phyloP scores from a whole-genome alignment of 805 yeast genomes.

The Candida railenensis region DNA sequence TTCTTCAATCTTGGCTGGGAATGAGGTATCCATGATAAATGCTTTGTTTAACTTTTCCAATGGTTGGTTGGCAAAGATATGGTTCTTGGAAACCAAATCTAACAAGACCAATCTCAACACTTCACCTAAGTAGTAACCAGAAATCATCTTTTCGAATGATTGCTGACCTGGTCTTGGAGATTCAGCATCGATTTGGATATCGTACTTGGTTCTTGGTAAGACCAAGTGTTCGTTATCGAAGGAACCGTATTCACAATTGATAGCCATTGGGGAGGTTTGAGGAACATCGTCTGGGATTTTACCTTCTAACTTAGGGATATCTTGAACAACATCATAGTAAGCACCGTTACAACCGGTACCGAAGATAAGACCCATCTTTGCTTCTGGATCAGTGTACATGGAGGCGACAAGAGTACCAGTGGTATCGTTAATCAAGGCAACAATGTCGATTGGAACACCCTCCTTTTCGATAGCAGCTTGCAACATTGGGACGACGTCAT shows the following conservation, averaged over 20 bases:
- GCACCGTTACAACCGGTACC: slow-evolving; percentile 99
- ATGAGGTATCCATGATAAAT: slow-evolving; percentile 84
- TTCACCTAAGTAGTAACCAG: slow-evolving; percentile 96
- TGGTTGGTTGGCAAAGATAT: slow-evolving; percentile 66
- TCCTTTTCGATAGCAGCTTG: slow-evolving; percentile 67
- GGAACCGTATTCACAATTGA: slow-evolving; percentile 98
- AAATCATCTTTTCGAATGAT: slow-evolving; percentile 93
- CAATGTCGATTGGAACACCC: slow-evolving; percentile 77
- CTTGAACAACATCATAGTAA: slow-evolving; percentile 72
- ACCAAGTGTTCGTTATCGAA: slow-evolving; percentile 85
- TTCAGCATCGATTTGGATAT: slow-evolving; percentile 72
- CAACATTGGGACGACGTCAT: slow-evolving; percentile 90
- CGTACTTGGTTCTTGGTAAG: slow-evolving; percentile 90
- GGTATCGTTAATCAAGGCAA: slow-evolving; percentile 94
- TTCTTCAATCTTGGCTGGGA: slow-evolving; percentile 82
- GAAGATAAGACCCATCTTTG: slow-evolving; percentile 92
- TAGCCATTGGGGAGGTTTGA: slow-evolving; percentile 77
- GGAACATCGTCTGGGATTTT: slow-evolving; percentile 61
- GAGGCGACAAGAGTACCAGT: slow-evolving; percentile 97
- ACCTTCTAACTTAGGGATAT: slow-evolving; percentile 82
- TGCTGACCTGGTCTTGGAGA: slow-evolving; percentile 98
- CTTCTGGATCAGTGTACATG: slow-evolving; percentile 81
- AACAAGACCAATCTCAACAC: slow-evolving; percentile 75
- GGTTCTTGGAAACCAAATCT: slow-evolving; percentile 61
- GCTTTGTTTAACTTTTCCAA: slow-evolving; percentile 57